Conservation (phyloP, 768 basidiomycete species). For the Suillus plorans region DNA sequence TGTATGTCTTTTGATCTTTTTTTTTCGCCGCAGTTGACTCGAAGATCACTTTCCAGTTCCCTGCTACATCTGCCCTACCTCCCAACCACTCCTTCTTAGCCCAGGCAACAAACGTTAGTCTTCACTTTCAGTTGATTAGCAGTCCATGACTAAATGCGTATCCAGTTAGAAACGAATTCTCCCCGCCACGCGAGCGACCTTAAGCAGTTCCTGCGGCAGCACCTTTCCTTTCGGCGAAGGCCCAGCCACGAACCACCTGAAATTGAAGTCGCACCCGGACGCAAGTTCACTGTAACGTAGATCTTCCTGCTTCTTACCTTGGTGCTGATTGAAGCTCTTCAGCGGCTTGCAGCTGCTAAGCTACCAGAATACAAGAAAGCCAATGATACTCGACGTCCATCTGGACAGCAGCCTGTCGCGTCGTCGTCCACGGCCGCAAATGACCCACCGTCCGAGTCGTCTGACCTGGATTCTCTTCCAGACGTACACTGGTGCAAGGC, state of each 20-base stretch:
- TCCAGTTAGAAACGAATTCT: neutral
- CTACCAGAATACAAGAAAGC: neutral
- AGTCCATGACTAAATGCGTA: neutral
- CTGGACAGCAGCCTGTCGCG: neutral
- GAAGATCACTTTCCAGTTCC: neutral
- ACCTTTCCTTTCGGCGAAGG: neutral
- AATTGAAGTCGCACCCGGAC: neutral
- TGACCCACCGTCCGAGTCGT: neutral
- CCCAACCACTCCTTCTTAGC: neutral
- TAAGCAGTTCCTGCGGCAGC: neutral
- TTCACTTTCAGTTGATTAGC: neutral
- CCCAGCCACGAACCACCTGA: neutral
- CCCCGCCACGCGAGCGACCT: neutral
- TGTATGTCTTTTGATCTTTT: neutral
- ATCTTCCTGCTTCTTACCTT: neutral
- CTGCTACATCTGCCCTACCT: neutral
- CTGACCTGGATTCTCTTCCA: neutral
- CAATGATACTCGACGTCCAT: neutral
- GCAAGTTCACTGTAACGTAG: neutral
- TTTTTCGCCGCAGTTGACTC: neutral
- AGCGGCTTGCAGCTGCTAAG: neutral
- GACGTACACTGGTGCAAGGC: neutral
- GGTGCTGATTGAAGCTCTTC: neutral
- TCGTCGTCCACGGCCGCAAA: neutral
- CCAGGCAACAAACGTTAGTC: neutral